These are phyloP conservation scores for Rhododendron simsii DNA, from an alignment of 148 eudicot genomes.

Conservation along the genomic window DNA sequence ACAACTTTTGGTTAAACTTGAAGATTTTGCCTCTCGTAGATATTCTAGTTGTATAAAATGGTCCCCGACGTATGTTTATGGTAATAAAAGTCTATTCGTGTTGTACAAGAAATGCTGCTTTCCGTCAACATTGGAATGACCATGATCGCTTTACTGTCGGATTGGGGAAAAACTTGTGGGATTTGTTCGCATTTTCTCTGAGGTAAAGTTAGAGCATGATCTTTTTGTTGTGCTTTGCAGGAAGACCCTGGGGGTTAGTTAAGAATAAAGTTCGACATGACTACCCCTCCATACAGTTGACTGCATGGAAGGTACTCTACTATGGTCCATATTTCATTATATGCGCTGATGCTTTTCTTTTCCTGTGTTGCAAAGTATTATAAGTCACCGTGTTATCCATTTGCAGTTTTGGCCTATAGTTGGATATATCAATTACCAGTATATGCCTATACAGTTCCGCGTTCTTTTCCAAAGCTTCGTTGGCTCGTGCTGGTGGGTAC, in stretches of 20 bases:
- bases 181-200: neutral
- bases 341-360: neutral
- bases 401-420: slow-evolving; percentile 60
- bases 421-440: slow-evolving; percentile 64
- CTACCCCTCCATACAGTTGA: slow-evolving; percentile 51
- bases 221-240: slow-evolving; percentile 19
- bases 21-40: neutral
- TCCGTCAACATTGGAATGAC: neutral
- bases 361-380: neutral
- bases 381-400: neutral
- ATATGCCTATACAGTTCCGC: slow-evolving; percentile 61
- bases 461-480: slow-evolving; percentile 51
- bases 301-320: slow-evolving; percentile 53
- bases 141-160: neutral
- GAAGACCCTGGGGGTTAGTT: slow-evolving; percentile 47
- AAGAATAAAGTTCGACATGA: slow-evolving; percentile 46
- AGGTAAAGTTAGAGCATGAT: neutral
- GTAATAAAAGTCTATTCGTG: neutral
- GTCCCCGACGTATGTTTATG: neutral
- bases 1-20: neutral
- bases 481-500: slow-evolving; percentile 54
- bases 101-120: neutral
- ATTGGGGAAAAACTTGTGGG: neutral
- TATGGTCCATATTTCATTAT: neutral
- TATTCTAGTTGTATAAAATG: neutral